These are phyloP conservation scores for Mycosphaerella sp. DNA, from an alignment of 2,329 filamentous ascomycete genomes.

Conservation along the genomic window DNA sequence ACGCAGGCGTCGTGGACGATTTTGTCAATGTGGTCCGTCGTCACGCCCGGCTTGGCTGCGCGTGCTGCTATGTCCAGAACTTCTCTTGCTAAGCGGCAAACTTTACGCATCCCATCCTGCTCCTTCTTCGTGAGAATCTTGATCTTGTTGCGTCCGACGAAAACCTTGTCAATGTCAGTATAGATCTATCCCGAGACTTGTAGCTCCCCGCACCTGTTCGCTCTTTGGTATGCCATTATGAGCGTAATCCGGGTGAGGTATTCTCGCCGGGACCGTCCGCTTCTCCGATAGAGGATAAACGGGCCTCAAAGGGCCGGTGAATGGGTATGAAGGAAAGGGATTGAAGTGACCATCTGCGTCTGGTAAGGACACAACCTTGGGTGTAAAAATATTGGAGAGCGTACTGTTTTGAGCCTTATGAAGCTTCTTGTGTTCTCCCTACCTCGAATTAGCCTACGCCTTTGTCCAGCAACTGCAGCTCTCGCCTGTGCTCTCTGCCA, in stretches of 20 bases:
- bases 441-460: conserved; percentile 18
- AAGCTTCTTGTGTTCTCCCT: conserved; percentile 75
- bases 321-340: conserved; percentile 82
- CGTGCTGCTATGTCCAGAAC: conserved; percentile 86
- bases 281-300: conserved; percentile 62
- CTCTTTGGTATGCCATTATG: conserved; percentile 68
- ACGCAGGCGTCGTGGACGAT: conserved; percentile 92
- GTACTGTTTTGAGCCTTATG: conserved; percentile 74
- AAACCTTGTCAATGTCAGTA: conserved; percentile 32
- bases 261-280: conserved; percentile 69
- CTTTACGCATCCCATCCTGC: conserved; percentile 86
- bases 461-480: conserved; percentile 14
- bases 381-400: conserved; percentile 65
- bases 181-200: neutral
- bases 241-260: conserved; percentile 82
- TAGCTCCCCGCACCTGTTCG: conserved; percentile 55
- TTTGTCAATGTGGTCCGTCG: conserved; percentile 91
- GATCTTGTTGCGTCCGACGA: conserved; percentile 68
- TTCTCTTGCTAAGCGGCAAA: conserved; percentile 79
- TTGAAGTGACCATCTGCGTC: conserved; percentile 81
- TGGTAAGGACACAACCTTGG: conserved; percentile 84
- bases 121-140: conserved; percentile 72
- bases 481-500: conserved; percentile 17
- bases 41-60: conserved; percentile 81
- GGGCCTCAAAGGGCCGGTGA: conserved; percentile 73